Percentiles rank a stretch among this genome's conserved stretches.
These are phyloP conservation scores for Colletotrichum acutatum DNA, from an alignment of 2,329 filamentous ascomycete species.

Conservation along the genomic window DNA sequence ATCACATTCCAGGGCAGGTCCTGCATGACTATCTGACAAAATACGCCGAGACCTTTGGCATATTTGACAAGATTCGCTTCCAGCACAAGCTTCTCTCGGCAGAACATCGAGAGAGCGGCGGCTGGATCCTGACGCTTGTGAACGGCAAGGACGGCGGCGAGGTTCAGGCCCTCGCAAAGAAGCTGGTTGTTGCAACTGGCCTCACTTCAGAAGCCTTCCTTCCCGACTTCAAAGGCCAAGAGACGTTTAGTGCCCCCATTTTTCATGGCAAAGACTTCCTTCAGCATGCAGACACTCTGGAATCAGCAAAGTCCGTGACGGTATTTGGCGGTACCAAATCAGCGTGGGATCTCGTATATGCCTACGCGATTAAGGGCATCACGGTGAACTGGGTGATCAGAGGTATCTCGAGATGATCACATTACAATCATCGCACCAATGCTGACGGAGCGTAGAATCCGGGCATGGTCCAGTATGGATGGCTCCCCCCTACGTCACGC, in stretches of 20 bases:
- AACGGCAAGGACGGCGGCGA: slow-evolving; percentile 18
- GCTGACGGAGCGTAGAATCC: slow-evolving; percentile 41
- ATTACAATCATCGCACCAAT: no score
- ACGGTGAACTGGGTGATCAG: slow-evolving; percentile 71
- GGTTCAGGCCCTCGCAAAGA: slow-evolving; percentile 51
- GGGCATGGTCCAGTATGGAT: slow-evolving; percentile 71
- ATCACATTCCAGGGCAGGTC: slow-evolving; percentile 60
- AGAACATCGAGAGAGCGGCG: slow-evolving; percentile 52
- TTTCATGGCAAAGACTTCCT: slow-evolving; percentile 63
- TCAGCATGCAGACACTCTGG: slow-evolving; percentile 51
- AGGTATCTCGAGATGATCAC: slow-evolving; percentile 42
- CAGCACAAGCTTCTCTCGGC: slow-evolving; percentile 53
- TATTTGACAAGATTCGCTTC: slow-evolving; percentile 53
- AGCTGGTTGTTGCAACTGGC: slow-evolving; percentile 66
- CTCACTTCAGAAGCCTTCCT: slow-evolving; percentile 62
- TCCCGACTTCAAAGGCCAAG: slow-evolving; percentile 58
- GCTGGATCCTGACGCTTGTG: slow-evolving; percentile 55
- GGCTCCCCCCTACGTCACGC: slow-evolving; percentile 70
- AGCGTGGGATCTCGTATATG: slow-evolving; percentile 73
- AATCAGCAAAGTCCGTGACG: slow-evolving; percentile 56
- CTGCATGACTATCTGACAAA: slow-evolving; percentile 59
- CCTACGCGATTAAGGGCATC: slow-evolving; percentile 65
- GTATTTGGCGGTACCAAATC: slow-evolving; percentile 74
- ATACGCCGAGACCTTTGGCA: slow-evolving; percentile 56
- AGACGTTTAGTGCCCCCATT: slow-evolving; percentile 56